Percentiles rank a stretch among this genome's conserved stretches.
These are phyloP conservation scores for Phoma herbarum DNA, from an alignment of 2,329 filamentous ascomycete genomes.

Conservation along the genomic window DNA sequence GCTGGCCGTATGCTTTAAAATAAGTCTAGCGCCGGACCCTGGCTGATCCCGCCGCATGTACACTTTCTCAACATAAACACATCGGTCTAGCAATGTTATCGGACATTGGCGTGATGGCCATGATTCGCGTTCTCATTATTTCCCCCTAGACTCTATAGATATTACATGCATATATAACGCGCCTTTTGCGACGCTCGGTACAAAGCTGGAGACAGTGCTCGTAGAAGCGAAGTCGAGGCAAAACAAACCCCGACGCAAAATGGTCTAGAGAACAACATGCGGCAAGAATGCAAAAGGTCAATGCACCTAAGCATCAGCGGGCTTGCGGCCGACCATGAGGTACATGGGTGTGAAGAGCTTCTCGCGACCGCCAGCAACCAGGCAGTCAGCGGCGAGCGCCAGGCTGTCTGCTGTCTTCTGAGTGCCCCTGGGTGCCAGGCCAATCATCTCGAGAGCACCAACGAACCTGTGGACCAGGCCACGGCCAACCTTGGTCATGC, in stretches of 20 bases:
- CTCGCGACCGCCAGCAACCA: conserved; percentile 85
- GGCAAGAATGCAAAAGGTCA: conserved; percentile 17
- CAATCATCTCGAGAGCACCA: conserved; percentile 76
- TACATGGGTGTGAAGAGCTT: conserved; percentile 99
- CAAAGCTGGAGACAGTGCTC: conserved; percentile 27
- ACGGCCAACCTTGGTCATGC: conserved; percentile 89
- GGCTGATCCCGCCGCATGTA: neutral
- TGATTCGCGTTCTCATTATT: conserved; percentile 36
- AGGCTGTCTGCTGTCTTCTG: conserved; percentile 95
- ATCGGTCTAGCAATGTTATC: neutral
- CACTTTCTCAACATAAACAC: conserved; percentile 8
- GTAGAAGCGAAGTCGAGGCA: conserved; percentile 28
- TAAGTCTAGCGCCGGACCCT: conserved; percentile 14
- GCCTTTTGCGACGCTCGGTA: conserved; percentile 27
- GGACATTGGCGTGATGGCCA: neutral
- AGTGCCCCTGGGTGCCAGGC: conserved; percentile 80
- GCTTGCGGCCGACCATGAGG: conserved; percentile 93
- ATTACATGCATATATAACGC: conserved; percentile 42
- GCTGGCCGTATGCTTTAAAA: neutral
- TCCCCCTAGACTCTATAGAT: conserved; percentile 28
- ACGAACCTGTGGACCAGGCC: conserved; percentile 78
- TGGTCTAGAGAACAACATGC: conserved; percentile 32
- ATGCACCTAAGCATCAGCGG: conserved; percentile 52
- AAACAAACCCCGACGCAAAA: conserved; percentile 23
- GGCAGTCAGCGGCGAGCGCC: conserved; percentile 79